A percentile compares a stretch with the other conserved stretches of the same genome.
phyloP scores from a whole-genome alignment of 768 basidiomycete genomes.

The Serendipita sp. region DNA sequence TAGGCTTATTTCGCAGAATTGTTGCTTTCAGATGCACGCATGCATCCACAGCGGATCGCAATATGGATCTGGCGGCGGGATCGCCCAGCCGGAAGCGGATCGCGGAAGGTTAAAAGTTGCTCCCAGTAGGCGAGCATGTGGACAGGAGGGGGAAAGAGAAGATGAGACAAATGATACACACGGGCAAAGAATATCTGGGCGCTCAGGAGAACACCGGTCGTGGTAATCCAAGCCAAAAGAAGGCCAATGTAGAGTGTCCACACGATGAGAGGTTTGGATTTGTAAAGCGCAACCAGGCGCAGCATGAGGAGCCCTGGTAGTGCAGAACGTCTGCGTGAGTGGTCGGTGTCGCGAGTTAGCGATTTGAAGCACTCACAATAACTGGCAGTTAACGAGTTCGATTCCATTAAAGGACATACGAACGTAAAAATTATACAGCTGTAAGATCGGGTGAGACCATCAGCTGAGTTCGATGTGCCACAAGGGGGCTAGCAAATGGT shows the following conservation, averaged over 20 bases:
- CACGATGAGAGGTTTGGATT: not conserved
- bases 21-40: no score
- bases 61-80: no score
- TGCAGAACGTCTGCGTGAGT: not conserved
- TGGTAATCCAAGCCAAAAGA: not conserved
- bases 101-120: no score
- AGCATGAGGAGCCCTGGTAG: conserved; percentile 1
- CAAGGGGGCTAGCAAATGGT: no score
- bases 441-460: not conserved
- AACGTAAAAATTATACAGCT: not conserved
- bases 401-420: not conserved
- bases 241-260: not conserved
- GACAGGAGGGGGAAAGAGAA: no score
- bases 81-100: no score
- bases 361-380: not conserved
- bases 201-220: not conserved
- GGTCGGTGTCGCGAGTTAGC: not conserved
- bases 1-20: no score
- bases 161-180: not conserved
- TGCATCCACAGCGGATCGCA: no score
- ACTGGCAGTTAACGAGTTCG: not conserved
- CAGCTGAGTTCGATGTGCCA: not conserved
- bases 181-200: not conserved
- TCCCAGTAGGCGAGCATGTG: no score
- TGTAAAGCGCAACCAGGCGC: conserved; percentile 1